Evolutionary conservation across 1,284 basidiomycete species (phyloP).

Genomic region (Pseudozyma tsukubaensis): DNA sequence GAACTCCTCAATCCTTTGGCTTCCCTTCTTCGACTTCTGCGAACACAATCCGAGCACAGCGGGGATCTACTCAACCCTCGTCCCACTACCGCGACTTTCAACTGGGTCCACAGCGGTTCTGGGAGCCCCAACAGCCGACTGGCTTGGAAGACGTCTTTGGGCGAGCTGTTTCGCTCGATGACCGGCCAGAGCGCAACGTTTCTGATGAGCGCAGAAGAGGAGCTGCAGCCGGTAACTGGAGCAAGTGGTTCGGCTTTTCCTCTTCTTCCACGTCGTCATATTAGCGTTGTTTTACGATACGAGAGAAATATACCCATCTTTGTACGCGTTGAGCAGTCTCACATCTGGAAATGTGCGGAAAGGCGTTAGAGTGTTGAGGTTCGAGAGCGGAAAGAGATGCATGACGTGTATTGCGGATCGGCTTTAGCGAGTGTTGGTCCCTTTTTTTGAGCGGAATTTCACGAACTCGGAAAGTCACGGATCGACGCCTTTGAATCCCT

Average conservation of each 20-base stretch:
- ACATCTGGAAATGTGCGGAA: too few relatives aligned
- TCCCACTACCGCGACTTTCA: constrained; percentile 26
- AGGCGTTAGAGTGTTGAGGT: constrained; percentile 9
- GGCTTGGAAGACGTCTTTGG: constrained; percentile 62
- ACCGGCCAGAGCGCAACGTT: constrained; percentile 3
- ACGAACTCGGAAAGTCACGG: constrained; percentile 34
- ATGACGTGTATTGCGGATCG: constrained; percentile 17
- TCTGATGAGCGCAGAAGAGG: background rate
- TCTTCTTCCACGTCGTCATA: background rate
- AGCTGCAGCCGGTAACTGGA: constrained; percentile 22
- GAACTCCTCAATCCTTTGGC: constrained; percentile 2
- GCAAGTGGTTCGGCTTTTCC: constrained; percentile 45
- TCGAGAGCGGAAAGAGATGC: background rate
- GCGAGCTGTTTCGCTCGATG: constrained; percentile 34
- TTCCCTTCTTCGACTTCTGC: background rate
- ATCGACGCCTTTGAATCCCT: too few relatives aligned
- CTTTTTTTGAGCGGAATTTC: background rate
- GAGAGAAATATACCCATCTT: background rate
- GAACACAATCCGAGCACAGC: background rate
- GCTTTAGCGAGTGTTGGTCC: constrained; percentile 16
- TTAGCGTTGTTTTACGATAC: background rate
- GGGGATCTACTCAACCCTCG: background rate
- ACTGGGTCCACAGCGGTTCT: constrained; percentile 57
- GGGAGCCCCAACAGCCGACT: constrained; percentile 51
- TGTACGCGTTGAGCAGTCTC: background rate